Base-by-base conservation (phyloP, 352 stramenopile genomes). In the Phytophthora cactorum region DNA sequence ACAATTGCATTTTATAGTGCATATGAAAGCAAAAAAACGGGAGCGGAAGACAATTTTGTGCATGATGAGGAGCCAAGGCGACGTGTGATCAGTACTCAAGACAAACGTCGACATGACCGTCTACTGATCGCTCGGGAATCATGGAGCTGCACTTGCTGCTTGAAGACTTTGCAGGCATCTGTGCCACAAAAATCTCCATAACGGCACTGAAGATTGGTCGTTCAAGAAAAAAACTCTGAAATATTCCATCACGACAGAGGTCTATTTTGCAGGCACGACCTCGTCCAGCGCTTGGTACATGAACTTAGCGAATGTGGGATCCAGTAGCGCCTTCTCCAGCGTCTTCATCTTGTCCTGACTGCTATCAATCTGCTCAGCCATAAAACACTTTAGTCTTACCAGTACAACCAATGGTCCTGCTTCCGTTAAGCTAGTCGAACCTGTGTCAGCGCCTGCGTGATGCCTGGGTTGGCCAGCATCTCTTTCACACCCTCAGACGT, bases 231-330 rank as follows among this genome's bases (percentile, higher is more conserved):
- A 34, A 31, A 52, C 11, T 29, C 22, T 22, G 22, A 22, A 22
- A 22, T 22, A 22, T 5, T 32, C 28, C 25, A n/a, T 22, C 22
- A 22, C 22, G 22, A 22, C 22, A 22, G 22, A 1, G 27, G 34
- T 39, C 59, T 79, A 79, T 41, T 79, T 74, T 49, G 55, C 44
- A 28, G 41, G 53, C 22, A 71, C 52, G 43, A 92, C 76, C 51
- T 86, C 70, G 52, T 95, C 86, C 31, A 95, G 71, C 10, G 85
- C 68, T 52, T 86, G 67, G 66, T 89, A 92, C 76, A 95, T 91
- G 66, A 95, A 93, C 58, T 70, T 84, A 36, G 88, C 80, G 56
- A 95, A 95, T 6, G 65, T 66, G 0, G 78, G 76, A 55, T 93
- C 77, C 10, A 92, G 68, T 43, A 95, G 69, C 36, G 88, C 86